These are phyloP conservation scores for Ustilago esculenta DNA, from an alignment of 1,284 basidiomycete genomes.

Conservation along the genomic window DNA sequence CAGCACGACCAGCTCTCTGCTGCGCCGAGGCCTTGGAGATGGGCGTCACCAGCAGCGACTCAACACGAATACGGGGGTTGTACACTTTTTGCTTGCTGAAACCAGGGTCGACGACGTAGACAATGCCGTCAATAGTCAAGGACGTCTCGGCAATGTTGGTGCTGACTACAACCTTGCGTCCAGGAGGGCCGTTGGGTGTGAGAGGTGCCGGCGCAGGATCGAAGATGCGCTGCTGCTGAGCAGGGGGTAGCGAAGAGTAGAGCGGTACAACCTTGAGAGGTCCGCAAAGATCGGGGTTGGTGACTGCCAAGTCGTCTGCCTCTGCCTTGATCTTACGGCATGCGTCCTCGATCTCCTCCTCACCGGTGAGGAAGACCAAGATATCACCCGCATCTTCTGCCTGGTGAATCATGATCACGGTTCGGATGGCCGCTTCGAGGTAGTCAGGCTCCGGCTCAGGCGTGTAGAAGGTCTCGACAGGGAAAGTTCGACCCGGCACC, in stretches of 20 bases:
- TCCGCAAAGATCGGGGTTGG: slow-evolving; percentile 68
- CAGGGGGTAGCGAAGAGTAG: slow-evolving; percentile 90
- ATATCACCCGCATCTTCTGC: slow-evolving; percentile 94
- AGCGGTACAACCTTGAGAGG: slow-evolving; percentile 88
- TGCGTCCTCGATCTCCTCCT: slow-evolving; percentile 97
- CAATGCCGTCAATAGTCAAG: slow-evolving; percentile 96
- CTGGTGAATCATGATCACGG: slow-evolving; percentile 96
- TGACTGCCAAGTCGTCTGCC: slow-evolving; percentile 60
- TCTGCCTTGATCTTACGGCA: slow-evolving; percentile 92
- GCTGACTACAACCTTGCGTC: slow-evolving; percentile 91
- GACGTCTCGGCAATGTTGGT: slow-evolving; percentile 99
- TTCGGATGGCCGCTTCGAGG: slow-evolving; percentile 94
- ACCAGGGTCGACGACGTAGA: slow-evolving; percentile 97
- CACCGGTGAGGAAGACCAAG: slow-evolving; percentile 93
- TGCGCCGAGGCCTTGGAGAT: slow-evolving; percentile 97
- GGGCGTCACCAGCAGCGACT: slow-evolving; percentile 89
- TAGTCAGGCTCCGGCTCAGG: slow-evolving; percentile 96
- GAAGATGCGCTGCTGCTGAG: slow-evolving; percentile 95
- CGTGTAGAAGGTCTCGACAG: slow-evolving; percentile 93
- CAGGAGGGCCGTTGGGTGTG: slow-evolving; percentile 77
- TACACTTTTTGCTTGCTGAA: slow-evolving; percentile 98
- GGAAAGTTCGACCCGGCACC: slow-evolving; percentile 94
- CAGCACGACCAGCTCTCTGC: slow-evolving; percentile 94
- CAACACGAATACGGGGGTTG: slow-evolving; percentile 94
- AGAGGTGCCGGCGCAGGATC: slow-evolving; percentile 80